phyloP scores from a whole-genome alignment of 2,329 filamentous ascomycete genomes.

The Coniochaeta ligniaria region DNA sequence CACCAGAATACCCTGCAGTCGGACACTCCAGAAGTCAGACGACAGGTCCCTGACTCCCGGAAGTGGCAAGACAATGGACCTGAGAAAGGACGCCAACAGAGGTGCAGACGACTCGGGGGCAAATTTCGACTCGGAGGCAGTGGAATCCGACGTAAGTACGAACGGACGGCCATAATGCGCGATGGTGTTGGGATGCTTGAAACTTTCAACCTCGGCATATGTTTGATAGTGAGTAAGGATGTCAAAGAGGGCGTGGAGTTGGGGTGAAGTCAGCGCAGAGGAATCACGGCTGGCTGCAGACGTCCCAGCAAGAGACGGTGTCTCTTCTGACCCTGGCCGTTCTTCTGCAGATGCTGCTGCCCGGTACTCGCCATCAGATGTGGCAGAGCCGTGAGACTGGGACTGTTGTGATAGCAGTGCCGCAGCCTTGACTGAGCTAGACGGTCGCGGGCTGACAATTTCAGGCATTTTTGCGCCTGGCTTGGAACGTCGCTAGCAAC shows the following conservation, averaged over 20 bases:
- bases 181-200: constrained; percentile 59
- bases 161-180: constrained; percentile 66
- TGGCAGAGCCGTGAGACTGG: not conserved
- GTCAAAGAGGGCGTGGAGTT: constrained; percentile 48
- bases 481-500: not conserved
- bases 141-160: constrained; percentile 16
- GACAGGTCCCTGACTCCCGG: constrained; percentile 60
- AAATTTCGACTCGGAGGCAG: constrained; percentile 11
- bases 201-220: constrained; percentile 63
- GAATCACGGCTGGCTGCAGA: not conserved
- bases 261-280: constrained; percentile 22
- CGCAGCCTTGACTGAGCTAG: not conserved
- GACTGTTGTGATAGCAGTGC: not conserved
- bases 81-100: constrained; percentile 61
- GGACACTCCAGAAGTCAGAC: constrained; percentile 57
- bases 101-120: constrained; percentile 45
- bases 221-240: constrained; percentile 54
- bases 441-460: not conserved
- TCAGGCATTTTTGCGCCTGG: not conserved
- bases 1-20: constrained; percentile 51
- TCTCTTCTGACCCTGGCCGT: not conserved
- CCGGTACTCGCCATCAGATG: not conserved
- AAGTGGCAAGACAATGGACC: constrained; percentile 55
- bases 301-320: not conserved
- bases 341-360: not conserved